Evolutionary conservation across 1,139 yeast species (phyloP).

Genomic region (Suhomyces kunorum): DNA sequence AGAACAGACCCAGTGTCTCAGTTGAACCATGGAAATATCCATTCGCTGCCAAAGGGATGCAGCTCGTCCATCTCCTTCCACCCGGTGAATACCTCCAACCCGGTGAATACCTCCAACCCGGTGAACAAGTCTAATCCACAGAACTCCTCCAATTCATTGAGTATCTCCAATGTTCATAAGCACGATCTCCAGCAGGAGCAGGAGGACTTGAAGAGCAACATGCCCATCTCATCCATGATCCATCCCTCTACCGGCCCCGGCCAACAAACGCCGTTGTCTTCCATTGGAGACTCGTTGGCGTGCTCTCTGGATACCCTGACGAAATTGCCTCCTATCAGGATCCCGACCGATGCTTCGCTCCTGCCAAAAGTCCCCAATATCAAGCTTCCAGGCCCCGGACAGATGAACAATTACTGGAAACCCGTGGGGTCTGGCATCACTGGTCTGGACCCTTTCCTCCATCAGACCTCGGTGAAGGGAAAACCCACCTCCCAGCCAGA

Average conservation of each 20-base stretch:
- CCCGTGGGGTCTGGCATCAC: background rate
- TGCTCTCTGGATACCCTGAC: conserved; percentile 2
- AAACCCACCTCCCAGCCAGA: background rate
- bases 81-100: background rate
- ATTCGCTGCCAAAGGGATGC: too few relatives aligned
- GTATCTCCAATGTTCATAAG: conserved; percentile 17
- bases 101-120: conserved; percentile 8
- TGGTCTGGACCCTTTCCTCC: conserved; percentile 5
- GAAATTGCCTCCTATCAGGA: conserved; percentile 10
- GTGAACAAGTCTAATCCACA: too few relatives aligned
- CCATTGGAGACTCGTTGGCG: conserved; percentile 11
- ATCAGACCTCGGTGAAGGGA: background rate
- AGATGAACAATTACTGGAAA: conserved; percentile 11
- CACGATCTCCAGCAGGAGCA: conserved; percentile 13
- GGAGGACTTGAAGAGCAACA: background rate
- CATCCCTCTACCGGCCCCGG: background rate
- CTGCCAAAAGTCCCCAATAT: background rate
- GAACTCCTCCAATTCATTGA: too few relatives aligned
- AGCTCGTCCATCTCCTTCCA: too few relatives aligned
- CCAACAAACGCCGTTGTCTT: conserved; percentile 8
- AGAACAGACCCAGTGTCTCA: background rate
- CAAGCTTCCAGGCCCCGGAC: conserved; percentile 15
- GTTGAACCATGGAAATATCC: too few relatives aligned
- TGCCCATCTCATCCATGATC: background rate
- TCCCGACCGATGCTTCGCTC: background rate